Evolutionary conservation across 805 yeast species (phyloP).

Genomic region (Wickerhamomyces strasburgensis): DNA sequence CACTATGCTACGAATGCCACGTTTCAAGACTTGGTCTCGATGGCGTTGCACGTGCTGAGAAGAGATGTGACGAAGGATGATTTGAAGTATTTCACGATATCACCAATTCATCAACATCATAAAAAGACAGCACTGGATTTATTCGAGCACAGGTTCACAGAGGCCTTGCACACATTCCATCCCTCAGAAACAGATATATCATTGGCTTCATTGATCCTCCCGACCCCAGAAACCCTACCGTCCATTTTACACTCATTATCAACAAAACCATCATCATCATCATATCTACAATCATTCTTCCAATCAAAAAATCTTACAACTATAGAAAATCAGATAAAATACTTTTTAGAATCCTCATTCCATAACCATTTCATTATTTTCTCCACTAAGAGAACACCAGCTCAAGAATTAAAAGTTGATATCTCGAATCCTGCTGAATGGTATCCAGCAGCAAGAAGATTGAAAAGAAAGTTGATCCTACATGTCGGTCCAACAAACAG

Average conservation of each 20-base stretch:
- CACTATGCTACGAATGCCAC: neutral
- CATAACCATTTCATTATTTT: constrained; percentile 2
- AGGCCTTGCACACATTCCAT: neutral
- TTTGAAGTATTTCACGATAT: neutral
- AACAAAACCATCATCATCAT: neutral
- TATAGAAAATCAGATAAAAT: constrained; percentile 4
- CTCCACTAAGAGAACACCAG: constrained; percentile 11
- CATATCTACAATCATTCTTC: constrained; percentile 5
- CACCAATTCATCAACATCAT: neutral
- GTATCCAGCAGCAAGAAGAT: constrained; percentile 80
- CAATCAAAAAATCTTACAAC: neutral
- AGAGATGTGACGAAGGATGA: neutral
- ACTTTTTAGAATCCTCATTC: constrained; percentile 12
- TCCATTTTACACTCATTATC: neutral
- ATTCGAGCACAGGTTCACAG: neutral
- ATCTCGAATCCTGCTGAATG: constrained; percentile 63
- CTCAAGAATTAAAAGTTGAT: constrained; percentile 30
- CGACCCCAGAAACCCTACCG: constrained; percentile 1
- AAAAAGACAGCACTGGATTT: neutral
- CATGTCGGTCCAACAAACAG: constrained; percentile 98
- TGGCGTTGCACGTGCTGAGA: neutral
- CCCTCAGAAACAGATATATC: neutral
- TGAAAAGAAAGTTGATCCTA: constrained; percentile 76
- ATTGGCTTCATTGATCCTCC: neutral
- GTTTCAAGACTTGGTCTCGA: neutral